Percentiles rank a stretch among this genome's conserved stretches.
These are phyloP conservation scores for Kurtzmaniella quercitrusa DNA, from an alignment of 1,139 yeast species.

Conservation along the genomic window DNA sequence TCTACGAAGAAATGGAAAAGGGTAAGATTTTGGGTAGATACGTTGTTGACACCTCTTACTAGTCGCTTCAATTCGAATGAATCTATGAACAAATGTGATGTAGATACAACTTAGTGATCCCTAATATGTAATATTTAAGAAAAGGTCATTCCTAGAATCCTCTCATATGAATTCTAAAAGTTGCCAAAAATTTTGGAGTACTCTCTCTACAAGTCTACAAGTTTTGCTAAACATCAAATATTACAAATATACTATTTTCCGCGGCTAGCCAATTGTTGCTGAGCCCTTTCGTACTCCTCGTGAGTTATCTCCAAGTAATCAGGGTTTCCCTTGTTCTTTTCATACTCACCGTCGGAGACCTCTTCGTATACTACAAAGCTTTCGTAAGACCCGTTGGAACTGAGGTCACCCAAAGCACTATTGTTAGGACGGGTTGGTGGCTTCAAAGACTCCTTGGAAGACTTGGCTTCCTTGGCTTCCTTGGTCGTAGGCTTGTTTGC, in stretches of 20 bases:
- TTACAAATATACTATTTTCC: slow-evolving; percentile 1
- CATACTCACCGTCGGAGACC: slow-evolving; percentile 46
- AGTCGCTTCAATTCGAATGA: neutral
- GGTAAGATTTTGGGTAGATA: slow-evolving; percentile 19
- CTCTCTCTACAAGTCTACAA: neutral
- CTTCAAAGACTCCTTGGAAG: neutral
- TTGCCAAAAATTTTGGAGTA: neutral
- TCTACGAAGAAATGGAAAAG: slow-evolving; percentile 17
- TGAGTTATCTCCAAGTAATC: slow-evolving; percentile 44
- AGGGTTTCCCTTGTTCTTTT: slow-evolving; percentile 42
- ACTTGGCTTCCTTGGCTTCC: neutral
- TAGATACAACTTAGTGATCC: too few species aligned
- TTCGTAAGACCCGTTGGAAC: slow-evolving; percentile 15
- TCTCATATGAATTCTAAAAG: neutral
- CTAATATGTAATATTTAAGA: too few species aligned
- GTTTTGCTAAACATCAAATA: slow-evolving; percentile 2
- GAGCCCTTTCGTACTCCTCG: slow-evolving; percentile 31
- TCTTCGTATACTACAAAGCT: slow-evolving; percentile 48
- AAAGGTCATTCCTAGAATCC: too few species aligned
- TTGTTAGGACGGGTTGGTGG: slow-evolving; percentile 6
- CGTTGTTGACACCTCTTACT: slow-evolving; percentile 17
- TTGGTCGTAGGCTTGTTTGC: neutral
- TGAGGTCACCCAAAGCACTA: slow-evolving; percentile 3
- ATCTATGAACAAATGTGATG: neutral
- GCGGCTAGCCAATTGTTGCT: slow-evolving; percentile 9